Evolutionary conservation across 306 rosid species (phyloP).

Genomic region (Cucumis cinereus): DNA sequence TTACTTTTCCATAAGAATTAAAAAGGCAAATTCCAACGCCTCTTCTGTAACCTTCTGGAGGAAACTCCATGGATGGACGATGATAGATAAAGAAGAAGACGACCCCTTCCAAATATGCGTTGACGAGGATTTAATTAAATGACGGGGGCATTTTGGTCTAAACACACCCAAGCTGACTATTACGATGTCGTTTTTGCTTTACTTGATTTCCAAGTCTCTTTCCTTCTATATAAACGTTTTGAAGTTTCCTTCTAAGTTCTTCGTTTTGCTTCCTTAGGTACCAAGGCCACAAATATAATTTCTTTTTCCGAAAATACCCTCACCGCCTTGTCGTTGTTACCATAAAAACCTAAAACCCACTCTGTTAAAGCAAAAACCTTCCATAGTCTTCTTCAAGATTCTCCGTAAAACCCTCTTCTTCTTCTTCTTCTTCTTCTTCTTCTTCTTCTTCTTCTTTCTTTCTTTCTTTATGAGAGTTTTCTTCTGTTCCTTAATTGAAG

Average conservation of each 20-base stretch:
- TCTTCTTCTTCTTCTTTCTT: neutral
- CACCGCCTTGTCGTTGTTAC: neutral
- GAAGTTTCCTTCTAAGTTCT: neutral
- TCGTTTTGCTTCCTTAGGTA: neutral
- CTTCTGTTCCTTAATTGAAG: neutral
- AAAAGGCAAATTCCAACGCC: slow-evolving; percentile 72
- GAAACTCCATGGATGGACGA: slow-evolving; percentile 1
- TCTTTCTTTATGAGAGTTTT: neutral
- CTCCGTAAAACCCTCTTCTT: neutral
- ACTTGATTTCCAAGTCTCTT: slow-evolving; percentile 7
- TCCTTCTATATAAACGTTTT: neutral
- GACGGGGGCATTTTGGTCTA: neutral
- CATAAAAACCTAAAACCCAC: slow-evolving; percentile 7
- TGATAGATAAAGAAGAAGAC: neutral
- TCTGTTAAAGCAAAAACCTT: neutral
- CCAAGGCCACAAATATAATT: neutral
- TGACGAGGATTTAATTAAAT: neutral
- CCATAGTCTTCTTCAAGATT: neutral
- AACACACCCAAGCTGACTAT: neutral
- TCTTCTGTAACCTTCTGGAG: slow-evolving; percentile 34
- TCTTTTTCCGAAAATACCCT: neutral
- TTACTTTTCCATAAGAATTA: slow-evolving; percentile 51
- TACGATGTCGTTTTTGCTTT: slow-evolving; percentile 4
- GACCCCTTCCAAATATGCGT: neutral
- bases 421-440: neutral